Evolutionary conservation across 306 rosid species (phyloP).

Genomic region (Prunus padus): DNA sequence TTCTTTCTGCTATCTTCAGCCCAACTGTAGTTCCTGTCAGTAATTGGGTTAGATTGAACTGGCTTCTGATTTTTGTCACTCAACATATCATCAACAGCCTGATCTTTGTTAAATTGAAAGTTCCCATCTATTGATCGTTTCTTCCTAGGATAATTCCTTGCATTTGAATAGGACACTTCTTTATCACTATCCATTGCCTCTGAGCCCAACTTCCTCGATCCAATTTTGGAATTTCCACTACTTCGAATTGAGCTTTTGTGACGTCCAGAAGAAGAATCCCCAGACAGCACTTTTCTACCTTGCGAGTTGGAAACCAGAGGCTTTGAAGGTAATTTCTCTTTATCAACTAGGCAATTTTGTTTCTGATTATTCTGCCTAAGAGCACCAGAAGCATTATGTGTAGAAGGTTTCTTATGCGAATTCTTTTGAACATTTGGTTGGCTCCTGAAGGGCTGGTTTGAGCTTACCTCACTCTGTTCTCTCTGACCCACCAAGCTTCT

Average conservation of each 20-base stretch:
- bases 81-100: conserved; percentile 44
- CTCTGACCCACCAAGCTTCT: conserved; percentile 51
- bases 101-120: conserved; percentile 51
- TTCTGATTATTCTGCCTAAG: conserved; percentile 87
- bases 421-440: conserved; percentile 49
- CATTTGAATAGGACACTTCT: conserved; percentile 54
- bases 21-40: conserved; percentile 45
- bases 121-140: conserved; percentile 74
- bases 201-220: conserved; percentile 52
- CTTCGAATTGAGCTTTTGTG: conserved; percentile 59
- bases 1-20: conserved; percentile 58
- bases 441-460: conserved; percentile 47
- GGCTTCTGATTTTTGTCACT: conserved; percentile 58
- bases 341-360: conserved; percentile 63
- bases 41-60: conserved; percentile 40
- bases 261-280: conserved; percentile 56
- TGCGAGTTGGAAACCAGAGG: conserved; percentile 44
- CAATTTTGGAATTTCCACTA: conserved; percentile 53
- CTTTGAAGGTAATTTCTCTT: conserved; percentile 65
- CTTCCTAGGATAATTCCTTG: conserved; percentile 71
- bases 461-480: conserved; percentile 57
- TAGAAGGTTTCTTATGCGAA: conserved; percentile 49
- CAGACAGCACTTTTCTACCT: conserved; percentile 48
- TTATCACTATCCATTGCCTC: conserved; percentile 62
- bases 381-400: conserved; percentile 44